These are phyloP conservation scores for Fusarium fracticaudum DNA, from an alignment of 2,329 filamentous ascomycete genomes.

Conservation along the genomic window DNA sequence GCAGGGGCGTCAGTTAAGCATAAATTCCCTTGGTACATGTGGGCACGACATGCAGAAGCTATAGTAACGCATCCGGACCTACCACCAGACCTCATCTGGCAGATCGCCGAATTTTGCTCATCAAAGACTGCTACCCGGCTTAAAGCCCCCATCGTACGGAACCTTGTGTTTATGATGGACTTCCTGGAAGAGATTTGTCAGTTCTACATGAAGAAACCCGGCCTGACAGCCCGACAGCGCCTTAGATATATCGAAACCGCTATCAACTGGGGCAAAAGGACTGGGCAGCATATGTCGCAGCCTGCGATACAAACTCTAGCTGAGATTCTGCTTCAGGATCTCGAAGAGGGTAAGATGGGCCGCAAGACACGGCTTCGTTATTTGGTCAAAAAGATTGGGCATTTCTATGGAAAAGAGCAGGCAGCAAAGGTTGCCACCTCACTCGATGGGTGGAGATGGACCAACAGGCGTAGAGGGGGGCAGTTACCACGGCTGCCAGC, in stretches of 20 bases:
- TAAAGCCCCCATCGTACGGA: neutral
- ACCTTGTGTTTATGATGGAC: constrained; percentile 21
- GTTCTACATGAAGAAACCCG: constrained; percentile 43
- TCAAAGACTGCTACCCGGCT: neutral
- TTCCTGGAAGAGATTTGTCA: constrained; percentile 46
- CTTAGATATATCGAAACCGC: constrained; percentile 46
- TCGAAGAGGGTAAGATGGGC: constrained; percentile 47
- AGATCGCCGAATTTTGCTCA: constrained; percentile 39
- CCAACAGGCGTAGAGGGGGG: constrained; percentile 11
- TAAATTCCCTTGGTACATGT: constrained; percentile 48
- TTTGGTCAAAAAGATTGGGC: constrained; percentile 39
- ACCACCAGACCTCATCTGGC: constrained; percentile 40
- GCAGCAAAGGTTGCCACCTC: constrained; percentile 18
- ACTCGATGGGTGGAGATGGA: constrained; percentile 38
- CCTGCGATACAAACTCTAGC: constrained; percentile 43
- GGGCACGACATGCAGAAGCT: constrained; percentile 45
- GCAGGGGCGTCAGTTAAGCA: neutral
- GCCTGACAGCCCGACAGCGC: constrained; percentile 44
- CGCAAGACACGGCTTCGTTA: constrained; percentile 46
- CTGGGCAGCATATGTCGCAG: constrained; percentile 39
- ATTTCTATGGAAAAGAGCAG: constrained; percentile 42
- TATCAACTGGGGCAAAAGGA: constrained; percentile 35
- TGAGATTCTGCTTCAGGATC: constrained; percentile 45
- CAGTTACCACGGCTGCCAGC: constrained; percentile 1
- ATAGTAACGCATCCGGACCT: constrained; percentile 48